Base-by-base conservation (phyloP, 371 early-diverging fungal species). In the Mortierella sp. region DNA sequence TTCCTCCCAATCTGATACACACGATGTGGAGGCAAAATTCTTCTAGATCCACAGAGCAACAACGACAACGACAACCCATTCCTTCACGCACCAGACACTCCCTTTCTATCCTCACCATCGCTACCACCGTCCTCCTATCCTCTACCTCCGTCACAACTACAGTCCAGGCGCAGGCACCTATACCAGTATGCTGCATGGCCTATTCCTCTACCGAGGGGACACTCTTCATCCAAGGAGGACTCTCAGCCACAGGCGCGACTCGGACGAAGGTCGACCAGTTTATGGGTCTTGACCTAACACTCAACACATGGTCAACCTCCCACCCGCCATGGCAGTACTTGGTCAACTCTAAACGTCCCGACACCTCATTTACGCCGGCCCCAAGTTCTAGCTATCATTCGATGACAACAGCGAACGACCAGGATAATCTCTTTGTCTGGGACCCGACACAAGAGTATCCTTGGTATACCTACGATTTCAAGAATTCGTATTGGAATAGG, bases 171-270 rank as follows among this genome's bases (percentile, higher is more conserved):
- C 42, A 38, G 42, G 42, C 42, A 38, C 26, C 57, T 26, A n/a
- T 26, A 3, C 57, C 57, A 19, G 57, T 57, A n/a, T 57, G 57
- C 26, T 57, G 57, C 26, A 57, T 57, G 57, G 26, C 8, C 7
- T 57, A 57, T 26, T 21, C 57, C 11, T 10, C n/a, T 0, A 11
- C 10, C 26, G 57, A 57, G 3, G 57, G n/a, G 57, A 57, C 26
- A 26, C 57, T 57, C n/a, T 57, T n/a, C 26, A 57, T 57, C 26
- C 57, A 57, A n/a, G 57, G 57, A 57, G 57, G 57, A 57, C 57
- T 57, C 57, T n/a, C 57, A 13, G n/a, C 44, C 16, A n/a, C 21
- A 26, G 9, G 26, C n/a, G 26, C 57, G 26, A 8, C 26, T 26
- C 26, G 26, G 26, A n/a, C 26, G 9, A 47, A 47, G 13, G 26